These are phyloP conservation scores for Notholithocarpus densiflorus DNA, from an alignment of 306 rosid genomes.

Conservation along the genomic window DNA sequence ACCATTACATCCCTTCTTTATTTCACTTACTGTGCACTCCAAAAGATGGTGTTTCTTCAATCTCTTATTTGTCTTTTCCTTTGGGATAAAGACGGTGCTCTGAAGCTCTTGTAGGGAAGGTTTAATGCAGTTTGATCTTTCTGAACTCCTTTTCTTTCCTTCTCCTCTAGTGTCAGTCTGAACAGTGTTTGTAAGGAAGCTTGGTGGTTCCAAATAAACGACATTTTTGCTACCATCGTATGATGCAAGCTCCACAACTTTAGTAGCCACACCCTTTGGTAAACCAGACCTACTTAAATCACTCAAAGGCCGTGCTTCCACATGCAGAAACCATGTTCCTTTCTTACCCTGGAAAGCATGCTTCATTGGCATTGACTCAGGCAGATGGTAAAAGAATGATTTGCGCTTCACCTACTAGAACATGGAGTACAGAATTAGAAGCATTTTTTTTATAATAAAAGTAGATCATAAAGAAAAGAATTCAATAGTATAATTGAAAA, in stretches of 20 bases:
- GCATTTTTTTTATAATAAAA: not conserved
- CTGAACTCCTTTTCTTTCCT: constrained; percentile 22
- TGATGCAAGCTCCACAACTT: not conserved
- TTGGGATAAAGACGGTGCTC: constrained; percentile 15
- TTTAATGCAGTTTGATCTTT: constrained; percentile 7
- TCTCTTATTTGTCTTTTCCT: constrained; percentile 30
- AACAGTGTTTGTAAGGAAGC: constrained; percentile 10
- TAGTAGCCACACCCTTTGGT: constrained; percentile 5
- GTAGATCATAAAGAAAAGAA: constrained; percentile 8
- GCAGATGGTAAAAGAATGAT: constrained; percentile 53
- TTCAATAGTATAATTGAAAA: constrained; percentile 1
- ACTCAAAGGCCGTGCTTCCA: constrained; percentile 34
- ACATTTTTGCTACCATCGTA: not conserved
- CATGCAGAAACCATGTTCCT: constrained; percentile 69
- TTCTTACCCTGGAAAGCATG: constrained; percentile 37
- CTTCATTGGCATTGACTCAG: constrained; percentile 53
- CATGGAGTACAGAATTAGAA: constrained; percentile 11
- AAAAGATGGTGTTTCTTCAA: constrained; percentile 14
- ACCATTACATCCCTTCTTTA: constrained; percentile 13
- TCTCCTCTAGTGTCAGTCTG: constrained; percentile 23
- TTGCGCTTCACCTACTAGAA: constrained; percentile 56
- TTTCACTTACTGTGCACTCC: constrained; percentile 18
- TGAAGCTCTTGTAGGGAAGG: constrained; percentile 19
- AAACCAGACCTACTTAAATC: constrained; percentile 16
- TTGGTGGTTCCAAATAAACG: constrained; percentile 18